Conservation (phyloP, 345 rosid genomes). For the Rhizophora apiculata region DNA sequence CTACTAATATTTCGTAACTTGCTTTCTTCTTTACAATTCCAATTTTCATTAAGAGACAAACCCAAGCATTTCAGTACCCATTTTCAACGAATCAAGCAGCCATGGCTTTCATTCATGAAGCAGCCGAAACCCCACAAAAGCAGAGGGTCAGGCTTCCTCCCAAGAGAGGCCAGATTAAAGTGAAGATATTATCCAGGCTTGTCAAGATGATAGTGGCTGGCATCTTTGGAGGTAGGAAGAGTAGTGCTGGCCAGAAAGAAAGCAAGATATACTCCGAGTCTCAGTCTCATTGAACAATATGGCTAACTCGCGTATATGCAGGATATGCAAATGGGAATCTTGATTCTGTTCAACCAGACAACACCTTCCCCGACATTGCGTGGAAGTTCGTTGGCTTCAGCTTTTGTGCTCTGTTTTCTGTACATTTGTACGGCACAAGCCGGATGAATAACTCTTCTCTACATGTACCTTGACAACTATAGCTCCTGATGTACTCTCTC, state of each 20-base stretch:
- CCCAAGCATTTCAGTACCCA: background rate
- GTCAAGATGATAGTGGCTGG: constrained; percentile 6
- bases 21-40: background rate
- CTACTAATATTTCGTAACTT: background rate
- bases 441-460: too few species aligned
- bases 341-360: background rate
- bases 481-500: too few species aligned
- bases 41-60: background rate
- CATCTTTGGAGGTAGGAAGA: constrained; percentile 9
- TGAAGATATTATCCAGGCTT: constrained; percentile 16
- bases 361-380: background rate
- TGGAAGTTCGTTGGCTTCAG: background rate
- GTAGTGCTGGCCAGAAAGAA: constrained; percentile 9
- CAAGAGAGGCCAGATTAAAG: constrained; percentile 36
- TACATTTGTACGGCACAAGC: background rate
- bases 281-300: background rate
- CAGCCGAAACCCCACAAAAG: background rate
- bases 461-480: too few species aligned
- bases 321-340: constrained; percentile 1
- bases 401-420: background rate
- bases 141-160: constrained; percentile 24
- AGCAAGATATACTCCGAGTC: background rate
- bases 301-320: background rate
- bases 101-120: constrained; percentile 6
- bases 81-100: background rate